Base-by-base conservation (phyloP, 257 asterid species). In the Gentiana dahurica region DNA sequence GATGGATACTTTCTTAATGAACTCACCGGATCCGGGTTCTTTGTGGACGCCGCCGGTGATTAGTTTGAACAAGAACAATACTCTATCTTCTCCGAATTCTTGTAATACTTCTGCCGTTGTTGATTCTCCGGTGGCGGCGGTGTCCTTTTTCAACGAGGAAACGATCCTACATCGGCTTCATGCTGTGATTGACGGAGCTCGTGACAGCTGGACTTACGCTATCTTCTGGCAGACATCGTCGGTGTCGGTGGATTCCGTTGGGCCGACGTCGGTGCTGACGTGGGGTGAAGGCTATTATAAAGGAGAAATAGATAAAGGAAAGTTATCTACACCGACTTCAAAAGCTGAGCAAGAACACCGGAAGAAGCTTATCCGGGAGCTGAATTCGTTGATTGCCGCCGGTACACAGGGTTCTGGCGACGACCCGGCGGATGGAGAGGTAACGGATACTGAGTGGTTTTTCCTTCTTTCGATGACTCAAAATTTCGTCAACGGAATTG, bases 231-330 rank as follows among this genome's bases (percentile, higher is more conserved):
- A 89, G 49, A 71, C 81, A 0, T 79, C 95, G 1, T 82, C 58
- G 1, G 59, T 59, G 0, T 15, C 24, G 24, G 24, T 15, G 24
- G 89, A 79, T 34, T 67, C 61, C 60, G 74, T 80, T 2, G 72
- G 73, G n/a, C 72, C 83, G 0, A 38, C 87, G 0, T 55, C 85
- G 0, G 54, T 81, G 0, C 54, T 87, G 32, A 78, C 79, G 2
- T 87, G 96, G 96, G 96, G 93, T 36, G 96, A 87, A 54, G 96
- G 96, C 5, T 87, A 80, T 66, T 87, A 85, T 55, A 82, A 73
- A 45, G 95, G 95, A 4, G 96, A 85, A 41, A 87, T 82, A 39
- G 73, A 68, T 6, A 79, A 78, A 24, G 71, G 52, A 2, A 80
- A 68, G 35, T 55, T 76, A 11, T 68, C 61, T 1, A 60, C 82